Base-by-base conservation (phyloP, 2,329 filamentous ascomycete species). In the Xenoacremonium recifei region DNA sequence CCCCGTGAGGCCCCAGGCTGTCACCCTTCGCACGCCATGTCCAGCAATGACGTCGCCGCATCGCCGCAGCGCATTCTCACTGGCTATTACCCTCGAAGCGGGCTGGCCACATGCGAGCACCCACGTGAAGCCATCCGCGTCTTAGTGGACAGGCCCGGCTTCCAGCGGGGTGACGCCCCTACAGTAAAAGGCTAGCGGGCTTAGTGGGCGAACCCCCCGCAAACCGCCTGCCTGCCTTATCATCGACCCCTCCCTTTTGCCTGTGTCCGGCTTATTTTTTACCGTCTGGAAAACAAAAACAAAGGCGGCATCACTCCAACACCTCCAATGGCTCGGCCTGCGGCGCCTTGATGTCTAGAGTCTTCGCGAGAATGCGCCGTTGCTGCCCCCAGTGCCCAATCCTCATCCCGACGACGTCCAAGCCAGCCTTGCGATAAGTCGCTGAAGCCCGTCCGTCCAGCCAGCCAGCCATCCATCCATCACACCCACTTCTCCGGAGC, bases 401-500 rank as follows among this genome's bases (percentile, higher is more conserved):
- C n/a, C n/a, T n/a, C n/a, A n/a, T n/a, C n/a, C n/a, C n/a, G n/a
- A n/a, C n/a, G n/a, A n/a, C n/a, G n/a, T n/a, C n/a, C n/a, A n/a
- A n/a, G n/a, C n/a, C n/a, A 9, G 17, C 32, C 32, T 19, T 34
- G 32, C 32, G 32, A 34, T 34, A 34, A 34, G 32, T 34, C 16
- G 10, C 32, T 34, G 32, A 34, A 15, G n/a, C 29, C n/a, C n/a
- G n/a, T n/a, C n/a, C n/a, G n/a, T n/a, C n/a, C n/a, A n/a, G n/a
- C n/a, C n/a, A n/a, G n/a, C n/a, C n/a, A n/a, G n/a, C n/a, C n/a
- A n/a, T n/a, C n/a, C n/a, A n/a, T n/a, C n/a, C n/a, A n/a, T 7
- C 23, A 27, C 23, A 31, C 19, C 23, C 23, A 21, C 36, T 21
- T 39, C 37, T 42, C 41, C 31, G 18, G 40, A 37, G 19, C 35